phyloP scores from a whole-genome alignment of 2,329 filamentous ascomycete genomes.

The Fusarium sp. region DNA sequence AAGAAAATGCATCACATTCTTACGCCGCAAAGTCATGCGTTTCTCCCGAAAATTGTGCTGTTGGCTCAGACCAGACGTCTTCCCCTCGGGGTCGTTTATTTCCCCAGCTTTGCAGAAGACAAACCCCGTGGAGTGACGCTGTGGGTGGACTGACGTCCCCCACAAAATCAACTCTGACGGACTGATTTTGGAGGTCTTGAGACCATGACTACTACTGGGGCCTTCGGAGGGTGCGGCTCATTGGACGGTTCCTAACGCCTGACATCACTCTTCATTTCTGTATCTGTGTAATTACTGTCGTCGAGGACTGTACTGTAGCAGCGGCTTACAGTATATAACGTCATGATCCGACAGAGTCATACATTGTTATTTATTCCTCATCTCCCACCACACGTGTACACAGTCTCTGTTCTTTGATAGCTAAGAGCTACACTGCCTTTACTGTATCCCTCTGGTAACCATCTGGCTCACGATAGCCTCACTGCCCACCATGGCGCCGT shows the following conservation, averaged over 20 bases:
- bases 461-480: slow-evolving; percentile 7
- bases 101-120: slow-evolving; percentile 18
- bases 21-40: slow-evolving; percentile 3
- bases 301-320: neutral
- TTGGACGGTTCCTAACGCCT: slow-evolving; percentile 10
- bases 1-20: neutral
- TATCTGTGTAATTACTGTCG: neutral
- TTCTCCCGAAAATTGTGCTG: neutral
- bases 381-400: neutral
- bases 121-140: slow-evolving; percentile 19
- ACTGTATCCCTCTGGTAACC: neutral
- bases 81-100: neutral
- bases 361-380: neutral
- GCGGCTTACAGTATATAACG: slow-evolving; percentile 10
- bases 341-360: neutral
- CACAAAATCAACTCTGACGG: slow-evolving; percentile 35
- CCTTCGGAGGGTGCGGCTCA: slow-evolving; percentile 3
- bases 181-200: slow-evolving; percentile 41
- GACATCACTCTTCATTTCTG: slow-evolving; percentile 34
- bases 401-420: neutral
- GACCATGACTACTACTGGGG: slow-evolving; percentile 14
- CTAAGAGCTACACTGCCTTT: neutral
- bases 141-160: slow-evolving; percentile 15
- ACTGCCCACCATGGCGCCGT: slow-evolving; percentile 35
- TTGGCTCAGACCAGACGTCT: no score